Percentiles rank a stretch among this genome's conserved stretches.
phyloP scores from a whole-genome alignment of 805 yeast genomes.

The Candida railenensis region DNA sequence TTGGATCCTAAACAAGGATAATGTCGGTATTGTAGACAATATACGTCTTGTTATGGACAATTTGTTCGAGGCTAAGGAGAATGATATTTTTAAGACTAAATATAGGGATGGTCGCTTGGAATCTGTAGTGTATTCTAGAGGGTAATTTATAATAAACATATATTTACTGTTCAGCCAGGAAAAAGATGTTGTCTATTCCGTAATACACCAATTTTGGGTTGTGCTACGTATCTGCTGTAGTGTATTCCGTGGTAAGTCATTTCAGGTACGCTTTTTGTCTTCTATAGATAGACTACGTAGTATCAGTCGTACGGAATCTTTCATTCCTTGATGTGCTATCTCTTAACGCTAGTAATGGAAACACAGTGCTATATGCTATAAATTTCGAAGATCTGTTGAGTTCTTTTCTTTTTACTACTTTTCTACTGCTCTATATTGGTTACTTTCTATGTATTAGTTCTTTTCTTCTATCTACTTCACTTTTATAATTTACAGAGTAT shows the following conservation, averaged over 20 bases:
- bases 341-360: too few relatives aligned
- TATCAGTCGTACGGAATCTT: too few relatives aligned
- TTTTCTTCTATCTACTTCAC: neutral
- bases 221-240: too few relatives aligned
- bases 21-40: conserved; percentile 42
- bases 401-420: neutral
- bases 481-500: neutral
- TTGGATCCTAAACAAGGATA: conserved; percentile 35
- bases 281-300: too few relatives aligned
- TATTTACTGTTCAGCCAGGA: neutral
- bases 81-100: conserved; percentile 22
- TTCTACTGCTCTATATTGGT: neutral
- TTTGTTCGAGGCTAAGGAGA: conserved; percentile 23
- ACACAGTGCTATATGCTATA: too few relatives aligned
- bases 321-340: too few relatives aligned
- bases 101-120: conserved; percentile 13
- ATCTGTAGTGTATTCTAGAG: conserved; percentile 2
- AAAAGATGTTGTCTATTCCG: too few relatives aligned
- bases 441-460: too few relatives aligned
- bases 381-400: too few relatives aligned
- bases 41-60: conserved; percentile 22
- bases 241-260: too few relatives aligned
- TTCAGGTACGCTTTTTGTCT: too few relatives aligned
- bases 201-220: too few relatives aligned
- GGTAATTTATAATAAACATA: neutral